These are phyloP conservation scores for Cadophora gregata DNA, from an alignment of 2,329 filamentous ascomycete species.

Conservation along the genomic window DNA sequence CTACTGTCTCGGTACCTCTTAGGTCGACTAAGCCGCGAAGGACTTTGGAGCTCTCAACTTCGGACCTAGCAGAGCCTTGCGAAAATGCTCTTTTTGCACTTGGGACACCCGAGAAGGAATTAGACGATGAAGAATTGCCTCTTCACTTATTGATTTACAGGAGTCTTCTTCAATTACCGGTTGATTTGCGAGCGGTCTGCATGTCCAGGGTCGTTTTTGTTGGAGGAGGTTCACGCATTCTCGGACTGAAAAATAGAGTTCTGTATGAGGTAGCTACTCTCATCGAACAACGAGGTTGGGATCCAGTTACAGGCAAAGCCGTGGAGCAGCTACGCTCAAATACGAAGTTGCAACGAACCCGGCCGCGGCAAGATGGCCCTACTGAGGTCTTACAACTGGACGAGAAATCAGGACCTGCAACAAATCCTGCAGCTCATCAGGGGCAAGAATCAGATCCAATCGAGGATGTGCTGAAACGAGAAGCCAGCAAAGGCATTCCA, in stretches of 20 bases:
- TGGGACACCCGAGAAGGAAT: constrained; percentile 57
- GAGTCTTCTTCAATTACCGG: constrained; percentile 74
- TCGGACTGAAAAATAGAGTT: constrained; percentile 79
- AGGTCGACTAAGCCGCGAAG: constrained; percentile 53
- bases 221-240: constrained; percentile 78
- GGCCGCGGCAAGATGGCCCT: constrained; percentile 33
- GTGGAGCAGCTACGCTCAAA: constrained; percentile 58
- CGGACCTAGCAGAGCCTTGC: constrained; percentile 73
- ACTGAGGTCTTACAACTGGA: constrained; percentile 26
- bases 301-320: constrained; percentile 73
- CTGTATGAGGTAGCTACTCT: constrained; percentile 75
- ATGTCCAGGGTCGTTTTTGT: constrained; percentile 89
- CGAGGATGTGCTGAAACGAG: constrained; percentile 60
- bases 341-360: constrained; percentile 40
- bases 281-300: constrained; percentile 76
- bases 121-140: constrained; percentile 88
- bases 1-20: constrained; percentile 50
- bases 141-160: constrained; percentile 79
- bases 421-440: constrained; percentile 38
- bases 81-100: constrained; percentile 77
- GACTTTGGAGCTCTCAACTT: constrained; percentile 70
- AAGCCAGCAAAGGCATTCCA: constrained; percentile 49
- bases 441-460: constrained; percentile 61
- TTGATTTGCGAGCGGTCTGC: constrained; percentile 83
- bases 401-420: constrained; percentile 18